Percentiles rank a stretch among this genome's conserved stretches.
Evolutionary conservation across 208 protist species (phyloP).

Genomic region (Novymonas esmeraldas): DNA sequence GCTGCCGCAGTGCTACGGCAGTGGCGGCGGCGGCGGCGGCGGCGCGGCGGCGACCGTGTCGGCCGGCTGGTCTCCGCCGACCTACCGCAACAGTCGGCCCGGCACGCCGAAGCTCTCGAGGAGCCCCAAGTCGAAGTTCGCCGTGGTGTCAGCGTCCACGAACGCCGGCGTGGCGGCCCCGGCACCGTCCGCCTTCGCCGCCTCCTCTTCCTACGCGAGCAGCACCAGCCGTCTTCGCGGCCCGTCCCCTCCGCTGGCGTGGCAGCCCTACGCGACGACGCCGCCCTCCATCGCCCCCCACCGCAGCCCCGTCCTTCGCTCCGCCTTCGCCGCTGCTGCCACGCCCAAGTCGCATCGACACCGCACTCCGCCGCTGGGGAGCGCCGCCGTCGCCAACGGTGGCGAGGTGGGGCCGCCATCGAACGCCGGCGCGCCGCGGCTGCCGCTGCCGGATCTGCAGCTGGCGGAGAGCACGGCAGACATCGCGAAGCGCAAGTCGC

Average conservation of each 20-base stretch:
- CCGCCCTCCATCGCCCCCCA: constrained; percentile 18
- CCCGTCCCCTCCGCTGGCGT: constrained; percentile 12
- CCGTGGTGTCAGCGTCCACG: constrained; percentile 13
- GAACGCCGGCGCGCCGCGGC: not conserved
- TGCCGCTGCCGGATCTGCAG: constrained; percentile 22
- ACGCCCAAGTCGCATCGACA: constrained; percentile 7
- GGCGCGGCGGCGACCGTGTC: too few relatives aligned
- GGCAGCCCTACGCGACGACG: constrained; percentile 29
- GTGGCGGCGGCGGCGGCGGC: not conserved
- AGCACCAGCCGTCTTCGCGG: constrained; percentile 2
- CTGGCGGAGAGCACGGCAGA: constrained; percentile 31
- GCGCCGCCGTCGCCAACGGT: not conserved
- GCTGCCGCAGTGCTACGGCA: not conserved
- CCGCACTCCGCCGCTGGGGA: constrained; percentile 9
- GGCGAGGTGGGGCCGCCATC: not conserved
- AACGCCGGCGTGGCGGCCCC: constrained; percentile 5
- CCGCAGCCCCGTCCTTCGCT: constrained; percentile 18
- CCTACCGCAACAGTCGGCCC: constrained; percentile 28
- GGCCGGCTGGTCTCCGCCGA: constrained; percentile 24
- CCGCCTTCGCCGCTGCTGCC: constrained; percentile 19
- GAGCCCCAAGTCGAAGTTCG: constrained; percentile 32
- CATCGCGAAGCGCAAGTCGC: constrained; percentile 8
- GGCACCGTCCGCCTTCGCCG: constrained; percentile 7
- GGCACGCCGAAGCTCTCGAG: constrained; percentile 23
- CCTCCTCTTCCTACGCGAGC: not conserved